phyloP scores from a whole-genome alignment of 306 rosid genomes.

The Quercus bicolor region DNA sequence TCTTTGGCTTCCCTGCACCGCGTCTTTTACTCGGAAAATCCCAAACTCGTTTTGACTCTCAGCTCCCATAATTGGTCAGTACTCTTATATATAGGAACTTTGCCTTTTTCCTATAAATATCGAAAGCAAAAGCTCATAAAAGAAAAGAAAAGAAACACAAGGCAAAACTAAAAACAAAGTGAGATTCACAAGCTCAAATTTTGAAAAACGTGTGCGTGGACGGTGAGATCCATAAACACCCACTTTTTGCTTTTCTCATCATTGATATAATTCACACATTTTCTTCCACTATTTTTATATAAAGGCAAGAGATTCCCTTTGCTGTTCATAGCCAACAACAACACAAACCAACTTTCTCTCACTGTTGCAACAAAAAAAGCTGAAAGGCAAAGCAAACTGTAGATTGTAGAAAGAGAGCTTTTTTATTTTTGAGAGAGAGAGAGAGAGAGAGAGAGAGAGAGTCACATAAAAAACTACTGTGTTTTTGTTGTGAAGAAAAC shows the following conservation, averaged over 20 bases:
- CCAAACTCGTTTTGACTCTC: constrained; percentile 37
- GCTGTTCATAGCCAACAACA: constrained; percentile 20
- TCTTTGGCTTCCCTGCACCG: constrained; percentile 23
- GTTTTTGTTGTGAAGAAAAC: not conserved
- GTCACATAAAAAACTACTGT: no score
- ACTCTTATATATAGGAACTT: not conserved
- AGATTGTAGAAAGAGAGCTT: not conserved
- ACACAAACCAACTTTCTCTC: not conserved
- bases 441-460: not conserved
- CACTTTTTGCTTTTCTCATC: constrained; percentile 2
- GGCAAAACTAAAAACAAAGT: not conserved
- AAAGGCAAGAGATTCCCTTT: not conserved
- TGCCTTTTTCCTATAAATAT: not conserved
- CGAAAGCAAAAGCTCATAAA: not conserved
- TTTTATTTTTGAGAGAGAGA: not conserved
- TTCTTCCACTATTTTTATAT: constrained; percentile 1
- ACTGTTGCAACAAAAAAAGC: not conserved
- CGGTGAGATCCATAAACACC: constrained; percentile 27
- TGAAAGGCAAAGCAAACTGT: not conserved
- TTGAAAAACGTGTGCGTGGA: constrained; percentile 28
- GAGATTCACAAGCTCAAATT: constrained; percentile 27
- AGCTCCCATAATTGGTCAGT: not conserved
- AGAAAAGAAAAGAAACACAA: not conserved
- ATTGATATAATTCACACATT: no score
- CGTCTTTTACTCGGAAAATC: constrained; percentile 31